A percentile compares a stretch with the other conserved stretches of the same genome.
Evolutionary conservation across 257 asterid genomes (phyloP).

Genomic region (Solanum tacnaense): DNA sequence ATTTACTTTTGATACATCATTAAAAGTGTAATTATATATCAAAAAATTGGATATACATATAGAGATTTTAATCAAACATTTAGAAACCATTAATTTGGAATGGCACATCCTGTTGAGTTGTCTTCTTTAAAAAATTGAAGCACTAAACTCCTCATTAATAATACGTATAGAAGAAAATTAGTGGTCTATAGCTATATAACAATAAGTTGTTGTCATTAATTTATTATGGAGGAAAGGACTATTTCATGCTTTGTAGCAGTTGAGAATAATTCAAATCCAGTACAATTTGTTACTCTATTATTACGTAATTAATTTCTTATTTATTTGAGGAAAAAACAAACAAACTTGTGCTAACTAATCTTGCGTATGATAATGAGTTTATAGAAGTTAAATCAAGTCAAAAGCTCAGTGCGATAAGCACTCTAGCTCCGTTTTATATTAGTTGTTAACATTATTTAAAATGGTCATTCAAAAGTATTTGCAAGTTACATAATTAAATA

Average conservation of each 20-base stretch:
- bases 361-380: background rate
- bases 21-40: too few species aligned
- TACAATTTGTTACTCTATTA: background rate
- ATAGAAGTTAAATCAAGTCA: background rate
- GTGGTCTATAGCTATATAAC: background rate
- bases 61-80: too few species aligned
- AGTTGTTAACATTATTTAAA: background rate
- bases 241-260: background rate
- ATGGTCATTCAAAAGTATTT: too few species aligned
- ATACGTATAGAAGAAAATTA: background rate
- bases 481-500: too few species aligned
- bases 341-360: background rate
- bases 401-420: background rate
- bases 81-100: too few species aligned
- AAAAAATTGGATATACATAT: too few species aligned
- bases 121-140: background rate
- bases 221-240: background rate
- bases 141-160: background rate
- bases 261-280: background rate
- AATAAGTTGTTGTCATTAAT: background rate
- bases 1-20: too few species aligned
- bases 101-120: background rate
- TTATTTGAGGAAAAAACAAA: background rate
- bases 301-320: background rate
- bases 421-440: background rate